Conservation (phyloP, 805 yeast genomes). For the Candida silvatica region DNA sequence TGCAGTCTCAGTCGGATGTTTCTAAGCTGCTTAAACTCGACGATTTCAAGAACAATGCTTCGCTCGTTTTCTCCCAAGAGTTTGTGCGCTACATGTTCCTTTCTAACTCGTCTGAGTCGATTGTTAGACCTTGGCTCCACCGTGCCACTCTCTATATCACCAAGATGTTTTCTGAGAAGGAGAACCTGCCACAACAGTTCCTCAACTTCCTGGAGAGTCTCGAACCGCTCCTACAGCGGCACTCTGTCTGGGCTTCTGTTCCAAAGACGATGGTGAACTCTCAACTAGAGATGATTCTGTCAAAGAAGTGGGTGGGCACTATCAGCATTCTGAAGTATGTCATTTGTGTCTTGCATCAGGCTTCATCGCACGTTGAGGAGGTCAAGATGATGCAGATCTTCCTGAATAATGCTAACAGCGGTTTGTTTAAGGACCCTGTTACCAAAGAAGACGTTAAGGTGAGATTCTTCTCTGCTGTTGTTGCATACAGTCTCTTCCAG, state of each 20-base stretch:
- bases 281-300: slow-evolving; percentile 55
- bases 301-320: slow-evolving; percentile 36
- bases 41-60: slow-evolving; percentile 25
- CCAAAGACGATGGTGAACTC: slow-evolving; percentile 45
- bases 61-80: slow-evolving; percentile 19
- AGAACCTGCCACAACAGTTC: slow-evolving; percentile 20
- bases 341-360: slow-evolving; percentile 27
- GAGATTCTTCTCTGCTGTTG: slow-evolving; percentile 35
- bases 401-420: slow-evolving; percentile 40
- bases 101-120: slow-evolving; percentile 15
- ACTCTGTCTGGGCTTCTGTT: slow-evolving; percentile 30
- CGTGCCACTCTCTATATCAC: slow-evolving; percentile 54
- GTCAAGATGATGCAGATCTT: slow-evolving; percentile 56
- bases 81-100: slow-evolving; percentile 11
- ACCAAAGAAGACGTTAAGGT: slow-evolving; percentile 10
- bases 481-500: slow-evolving; percentile 41
- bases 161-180: slow-evolving; percentile 49
- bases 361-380: slow-evolving; percentile 30
- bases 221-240: slow-evolving; percentile 20
- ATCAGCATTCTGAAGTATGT: slow-evolving; percentile 37
- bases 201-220: slow-evolving; percentile 24
- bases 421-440: slow-evolving; percentile 22
- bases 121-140: slow-evolving; percentile 43
- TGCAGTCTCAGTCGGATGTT: no score
- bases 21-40: slow-evolving; percentile 14